Evolutionary conservation across 2,329 filamentous ascomycete genomes (phyloP).

Genomic region (Helotiales sp.): DNA sequence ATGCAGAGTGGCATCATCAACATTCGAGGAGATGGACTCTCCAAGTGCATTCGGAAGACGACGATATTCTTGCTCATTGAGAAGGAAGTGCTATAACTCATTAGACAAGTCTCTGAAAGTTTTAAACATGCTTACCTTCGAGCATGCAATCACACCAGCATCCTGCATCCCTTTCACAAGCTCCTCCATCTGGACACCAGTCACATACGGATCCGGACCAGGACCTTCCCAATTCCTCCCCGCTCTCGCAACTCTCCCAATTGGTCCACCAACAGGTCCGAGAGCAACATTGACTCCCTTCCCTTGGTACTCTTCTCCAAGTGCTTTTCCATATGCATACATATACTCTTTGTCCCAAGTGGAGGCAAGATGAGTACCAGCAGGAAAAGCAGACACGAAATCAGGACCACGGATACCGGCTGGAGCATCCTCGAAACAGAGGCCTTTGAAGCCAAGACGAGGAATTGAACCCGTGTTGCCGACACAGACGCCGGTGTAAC

Average conservation of each 20-base stretch:
- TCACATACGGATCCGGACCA: slow-evolving; percentile 52
- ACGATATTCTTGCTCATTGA: slow-evolving; percentile 70
- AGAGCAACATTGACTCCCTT: slow-evolving; percentile 81
- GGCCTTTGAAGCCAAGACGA: slow-evolving; percentile 12
- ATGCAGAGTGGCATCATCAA: slow-evolving; percentile 72
- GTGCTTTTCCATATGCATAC: slow-evolving; percentile 65
- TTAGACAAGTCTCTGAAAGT: slow-evolving; percentile 3
- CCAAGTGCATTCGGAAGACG: not conserved
- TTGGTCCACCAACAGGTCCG: slow-evolving; percentile 71
- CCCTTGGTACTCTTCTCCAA: slow-evolving; percentile 72
- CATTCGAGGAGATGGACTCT: slow-evolving; percentile 47
- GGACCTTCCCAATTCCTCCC: slow-evolving; percentile 49
- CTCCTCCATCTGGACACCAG: slow-evolving; percentile 42
- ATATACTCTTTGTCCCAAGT: slow-evolving; percentile 76
- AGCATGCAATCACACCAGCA: slow-evolving; percentile 70
- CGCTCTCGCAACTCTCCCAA: slow-evolving; percentile 59
- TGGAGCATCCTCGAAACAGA: slow-evolving; percentile 24
- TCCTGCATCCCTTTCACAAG: slow-evolving; percentile 71
- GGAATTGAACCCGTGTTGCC: slow-evolving; percentile 16
- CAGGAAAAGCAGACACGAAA: slow-evolving; percentile 63
- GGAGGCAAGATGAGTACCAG: slow-evolving; percentile 62
- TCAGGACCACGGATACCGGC: slow-evolving; percentile 42
- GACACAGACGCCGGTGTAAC: slow-evolving; percentile 12
- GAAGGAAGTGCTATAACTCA: slow-evolving; percentile 66
- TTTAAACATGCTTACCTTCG: slow-evolving; percentile 42